Conservation (phyloP, 306 rosid species). For the Sesbania bispinosa region DNA sequence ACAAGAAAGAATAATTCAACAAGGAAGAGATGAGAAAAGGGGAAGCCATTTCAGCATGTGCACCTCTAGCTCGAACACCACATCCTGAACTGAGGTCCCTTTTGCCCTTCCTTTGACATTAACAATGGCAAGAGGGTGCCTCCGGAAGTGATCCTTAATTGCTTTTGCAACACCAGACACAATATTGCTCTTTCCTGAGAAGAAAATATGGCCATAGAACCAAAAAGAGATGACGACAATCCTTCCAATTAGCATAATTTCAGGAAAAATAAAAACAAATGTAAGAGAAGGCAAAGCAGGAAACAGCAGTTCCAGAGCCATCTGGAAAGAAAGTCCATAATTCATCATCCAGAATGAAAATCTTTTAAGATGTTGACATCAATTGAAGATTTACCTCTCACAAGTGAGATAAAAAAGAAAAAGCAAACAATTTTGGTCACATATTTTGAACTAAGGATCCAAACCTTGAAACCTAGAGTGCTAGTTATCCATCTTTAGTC, state of each 20-base stretch:
- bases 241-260: neutral
- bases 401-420: neutral
- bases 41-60: slow-evolving; percentile 13
- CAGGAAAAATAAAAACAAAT: neutral
- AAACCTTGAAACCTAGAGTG: neutral
- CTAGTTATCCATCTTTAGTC: neutral
- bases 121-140: slow-evolving; percentile 77
- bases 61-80: slow-evolving; percentile 82
- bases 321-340: neutral
- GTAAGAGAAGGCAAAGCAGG: neutral
- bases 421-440: neutral
- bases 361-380: neutral
- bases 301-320: neutral
- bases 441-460: neutral
- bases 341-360: slow-evolving; percentile 1
- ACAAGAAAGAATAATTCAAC: slow-evolving; percentile 18
- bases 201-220: slow-evolving; percentile 8
- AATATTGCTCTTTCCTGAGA: slow-evolving; percentile 70
- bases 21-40: neutral
- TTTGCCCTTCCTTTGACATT: slow-evolving; percentile 88
- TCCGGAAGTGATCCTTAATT: slow-evolving; percentile 63
- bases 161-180: slow-evolving; percentile 73
- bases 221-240: neutral
- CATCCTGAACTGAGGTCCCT: slow-evolving; percentile 83
- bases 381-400: slow-evolving; percentile 5